Base-by-base conservation (phyloP, 495 filamentous ascomycete species). In the Penicillium cataractarum region DNA sequence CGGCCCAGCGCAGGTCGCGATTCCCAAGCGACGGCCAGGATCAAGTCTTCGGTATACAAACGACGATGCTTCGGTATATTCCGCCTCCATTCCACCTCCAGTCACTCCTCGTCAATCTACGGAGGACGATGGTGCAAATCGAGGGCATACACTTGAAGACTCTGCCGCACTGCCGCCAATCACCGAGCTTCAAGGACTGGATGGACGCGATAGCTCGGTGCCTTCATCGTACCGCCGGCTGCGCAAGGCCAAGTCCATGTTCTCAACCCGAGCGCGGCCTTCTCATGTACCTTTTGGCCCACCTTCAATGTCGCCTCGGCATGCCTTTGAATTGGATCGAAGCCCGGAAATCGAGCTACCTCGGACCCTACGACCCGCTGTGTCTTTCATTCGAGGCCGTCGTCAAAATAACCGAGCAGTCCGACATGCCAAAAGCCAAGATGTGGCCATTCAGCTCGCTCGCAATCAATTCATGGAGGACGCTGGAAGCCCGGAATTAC, bases 181-280 rank as follows among this genome's bases (percentile, higher is more conserved):
- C 33, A 70, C 50, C 27, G 80, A 82, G 53, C 71, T 74, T 35
- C 62, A 65, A 7, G 78, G 75, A 6, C 78, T 85, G 6, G 84
- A 89, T 68, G 84, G 88, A 49, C 82, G 84, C n/a, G 77, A 87
- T 54, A 80, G 82, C 6, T 89, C 87, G 10, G 79, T 80, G 17
- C 88, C 90, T 21, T 93, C 90, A 3, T 93, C 91, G 1, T 92
- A 88, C 64, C 84, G 87, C n/a, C 87, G 83, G 54, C 77, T 93
- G 53, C 87, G 87, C 53, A 91, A 87, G 68, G 84, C 92, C 15
- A 88, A 82, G 67, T 93, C 91, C 0, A 85, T 92, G 85, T 87
- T 90, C 65, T 81, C 78, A 31, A 80, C 84, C 13, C 77, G 80
- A 42, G 83, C 80, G 35, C 72, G 78, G 35, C 69, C 76, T 6